These are phyloP conservation scores for Kwoniella shivajii DNA, from an alignment of 1,284 basidiomycete species.

Conservation along the genomic window DNA sequence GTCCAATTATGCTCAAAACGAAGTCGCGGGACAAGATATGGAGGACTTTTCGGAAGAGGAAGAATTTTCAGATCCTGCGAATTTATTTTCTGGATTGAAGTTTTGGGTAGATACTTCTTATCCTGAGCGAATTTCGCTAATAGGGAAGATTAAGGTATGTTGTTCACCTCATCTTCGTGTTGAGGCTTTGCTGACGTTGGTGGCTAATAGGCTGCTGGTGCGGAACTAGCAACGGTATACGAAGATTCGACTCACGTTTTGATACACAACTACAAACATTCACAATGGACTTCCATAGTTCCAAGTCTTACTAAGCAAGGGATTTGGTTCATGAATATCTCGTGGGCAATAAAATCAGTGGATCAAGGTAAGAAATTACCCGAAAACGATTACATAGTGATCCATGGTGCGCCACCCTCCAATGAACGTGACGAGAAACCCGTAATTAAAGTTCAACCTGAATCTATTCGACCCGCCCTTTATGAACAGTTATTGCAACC, in stretches of 20 bases:
- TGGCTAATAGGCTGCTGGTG: conserved; percentile 1
- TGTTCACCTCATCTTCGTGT: too few species aligned
- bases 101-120: conserved; percentile 20
- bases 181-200: neutral
- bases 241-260: conserved; percentile 13
- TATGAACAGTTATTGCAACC: neutral
- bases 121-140: conserved; percentile 6
- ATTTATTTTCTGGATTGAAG: conserved; percentile 8
- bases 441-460: neutral
- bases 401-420: neutral
- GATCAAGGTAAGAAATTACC: conserved; percentile 2
- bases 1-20: neutral
- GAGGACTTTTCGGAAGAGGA: neutral
- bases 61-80: conserved; percentile 1
- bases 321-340: conserved; percentile 9
- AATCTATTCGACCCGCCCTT: too few species aligned
- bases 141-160: conserved; percentile 5
- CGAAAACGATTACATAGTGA: conserved; percentile 5
- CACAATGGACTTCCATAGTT: conserved; percentile 13
- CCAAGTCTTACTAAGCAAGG: conserved; percentile 1
- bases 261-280: conserved; percentile 14
- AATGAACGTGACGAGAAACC: neutral
- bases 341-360: conserved; percentile 5
- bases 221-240: conserved; percentile 4
- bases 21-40: neutral